Evolutionary conservation across 1,284 basidiomycete genomes (phyloP).

Genomic region (Papiliotrema nemorosa): DNA sequence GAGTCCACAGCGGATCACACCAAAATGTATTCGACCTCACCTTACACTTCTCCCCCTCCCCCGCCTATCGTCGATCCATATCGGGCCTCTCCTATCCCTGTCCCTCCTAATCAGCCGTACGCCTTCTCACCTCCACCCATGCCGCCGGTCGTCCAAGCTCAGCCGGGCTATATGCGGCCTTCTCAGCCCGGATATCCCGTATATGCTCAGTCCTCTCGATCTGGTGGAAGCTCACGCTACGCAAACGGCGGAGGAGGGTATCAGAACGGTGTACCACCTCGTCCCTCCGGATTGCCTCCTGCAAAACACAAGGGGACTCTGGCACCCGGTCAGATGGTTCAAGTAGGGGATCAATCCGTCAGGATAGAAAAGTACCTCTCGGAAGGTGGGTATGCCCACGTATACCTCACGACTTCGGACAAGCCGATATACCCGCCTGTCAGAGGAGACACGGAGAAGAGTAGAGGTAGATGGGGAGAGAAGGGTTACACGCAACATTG

Average conservation of each 20-base stretch:
- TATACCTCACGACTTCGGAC: constrained; percentile 88
- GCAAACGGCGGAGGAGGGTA: background rate
- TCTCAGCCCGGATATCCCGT: background rate
- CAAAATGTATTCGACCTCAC: too few species aligned
- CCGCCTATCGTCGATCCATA: constrained; percentile 25
- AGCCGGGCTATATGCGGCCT: constrained; percentile 5
- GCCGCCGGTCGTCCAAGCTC: constrained; percentile 5
- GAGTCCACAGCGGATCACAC: too few species aligned
- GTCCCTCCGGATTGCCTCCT: constrained; percentile 8
- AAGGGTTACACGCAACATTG: constrained; percentile 75
- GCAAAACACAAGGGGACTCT: constrained; percentile 50
- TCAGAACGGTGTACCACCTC: background rate
- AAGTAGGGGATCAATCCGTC: constrained; percentile 84
- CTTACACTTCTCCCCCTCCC: constrained; percentile 12
- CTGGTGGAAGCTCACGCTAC: too few species aligned
- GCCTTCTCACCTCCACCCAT: constrained; percentile 26
- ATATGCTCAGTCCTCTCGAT: background rate
- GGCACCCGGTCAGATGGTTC: constrained; percentile 73
- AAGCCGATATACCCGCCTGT: constrained; percentile 65
- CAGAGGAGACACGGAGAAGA: constrained; percentile 8
- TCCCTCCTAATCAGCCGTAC: constrained; percentile 23
- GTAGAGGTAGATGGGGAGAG: constrained; percentile 55
- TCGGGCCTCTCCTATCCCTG: constrained; percentile 24
- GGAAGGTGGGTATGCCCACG: constrained; percentile 97
- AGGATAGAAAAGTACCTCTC: constrained; percentile 85